Conservation (phyloP, 768 basidiomycete species). For the Leccinum boreale region DNA sequence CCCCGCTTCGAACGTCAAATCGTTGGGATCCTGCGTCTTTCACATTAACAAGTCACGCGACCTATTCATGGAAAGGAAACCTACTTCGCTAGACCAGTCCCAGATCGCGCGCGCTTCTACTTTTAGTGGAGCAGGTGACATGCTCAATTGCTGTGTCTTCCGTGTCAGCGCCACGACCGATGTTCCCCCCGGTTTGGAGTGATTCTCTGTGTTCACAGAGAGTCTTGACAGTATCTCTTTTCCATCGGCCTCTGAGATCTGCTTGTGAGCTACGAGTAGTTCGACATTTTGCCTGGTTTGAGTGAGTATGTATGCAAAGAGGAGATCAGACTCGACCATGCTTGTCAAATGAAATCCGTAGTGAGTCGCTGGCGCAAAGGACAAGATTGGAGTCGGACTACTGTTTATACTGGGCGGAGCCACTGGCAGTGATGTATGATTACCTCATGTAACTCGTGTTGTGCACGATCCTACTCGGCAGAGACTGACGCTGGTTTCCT, state of each 20-base stretch:
- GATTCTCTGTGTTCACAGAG: constrained; percentile 19
- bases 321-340: constrained; percentile 24
- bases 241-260: constrained; percentile 40
- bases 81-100: constrained; percentile 31
- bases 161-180: constrained; percentile 22
- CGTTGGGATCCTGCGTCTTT: constrained; percentile 60
- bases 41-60: constrained; percentile 5
- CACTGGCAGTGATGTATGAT: constrained; percentile 6
- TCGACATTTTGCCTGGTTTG: constrained; percentile 47
- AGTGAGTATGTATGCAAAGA: constrained; percentile 38
- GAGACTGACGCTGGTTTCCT: not conserved
- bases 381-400: not conserved
- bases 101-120: constrained; percentile 30
- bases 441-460: constrained; percentile 19
- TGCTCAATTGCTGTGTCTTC: constrained; percentile 17
- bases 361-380: not conserved
- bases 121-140: constrained; percentile 25
- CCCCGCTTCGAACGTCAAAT: constrained; percentile 70
- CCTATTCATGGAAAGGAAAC: not conserved
- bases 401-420: constrained; percentile 12
- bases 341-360: constrained; percentile 3
- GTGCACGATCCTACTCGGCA: not conserved
- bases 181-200: constrained; percentile 11
- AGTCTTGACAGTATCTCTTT: constrained; percentile 39
- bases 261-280: constrained; percentile 41